Conservation (phyloP, 495 filamentous ascomycete species). For the Penicillium daleae region DNA sequence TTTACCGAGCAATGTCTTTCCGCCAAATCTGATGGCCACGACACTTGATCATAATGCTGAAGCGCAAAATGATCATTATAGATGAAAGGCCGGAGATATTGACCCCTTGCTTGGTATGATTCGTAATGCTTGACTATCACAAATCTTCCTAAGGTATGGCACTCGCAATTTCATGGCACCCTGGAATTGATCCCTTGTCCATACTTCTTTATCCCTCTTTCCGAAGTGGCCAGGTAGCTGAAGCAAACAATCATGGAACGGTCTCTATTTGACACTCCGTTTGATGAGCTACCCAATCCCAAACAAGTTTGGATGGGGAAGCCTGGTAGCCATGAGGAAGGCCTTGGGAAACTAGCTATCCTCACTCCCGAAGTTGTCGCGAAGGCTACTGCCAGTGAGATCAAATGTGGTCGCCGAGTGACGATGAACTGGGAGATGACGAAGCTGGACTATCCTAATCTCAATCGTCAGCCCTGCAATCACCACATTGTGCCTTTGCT, state of each 20-base stretch:
- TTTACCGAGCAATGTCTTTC: too few relatives aligned
- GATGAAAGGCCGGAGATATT: too few relatives aligned
- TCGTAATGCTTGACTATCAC: too few relatives aligned
- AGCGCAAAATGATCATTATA: too few relatives aligned
- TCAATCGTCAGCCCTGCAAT: constrained; percentile 44
- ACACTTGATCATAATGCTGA: too few relatives aligned
- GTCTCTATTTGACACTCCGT: constrained; percentile 37
- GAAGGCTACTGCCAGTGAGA: constrained; percentile 39
- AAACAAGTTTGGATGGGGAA: constrained; percentile 48
- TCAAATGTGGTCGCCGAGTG: constrained; percentile 43
- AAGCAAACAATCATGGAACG: constrained; percentile 19
- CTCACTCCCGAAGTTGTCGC: constrained; percentile 48
- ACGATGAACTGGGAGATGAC: constrained; percentile 51
- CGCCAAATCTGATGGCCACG: too few relatives aligned
- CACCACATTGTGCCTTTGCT: constrained; percentile 48
- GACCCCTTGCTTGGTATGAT: too few relatives aligned
- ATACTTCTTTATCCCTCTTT: not conserved
- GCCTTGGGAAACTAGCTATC: constrained; percentile 46
- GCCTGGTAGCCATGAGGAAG: constrained; percentile 48
- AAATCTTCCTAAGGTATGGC: too few relatives aligned
- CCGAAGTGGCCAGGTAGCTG: too few relatives aligned
- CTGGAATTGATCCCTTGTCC: not conserved
- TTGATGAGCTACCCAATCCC: constrained; percentile 47
- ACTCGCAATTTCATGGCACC: too few relatives aligned
- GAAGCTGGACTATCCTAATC: constrained; percentile 49